Conservation (phyloP, 108 stramenopile genomes). For the Cyclotella baltica region DNA sequence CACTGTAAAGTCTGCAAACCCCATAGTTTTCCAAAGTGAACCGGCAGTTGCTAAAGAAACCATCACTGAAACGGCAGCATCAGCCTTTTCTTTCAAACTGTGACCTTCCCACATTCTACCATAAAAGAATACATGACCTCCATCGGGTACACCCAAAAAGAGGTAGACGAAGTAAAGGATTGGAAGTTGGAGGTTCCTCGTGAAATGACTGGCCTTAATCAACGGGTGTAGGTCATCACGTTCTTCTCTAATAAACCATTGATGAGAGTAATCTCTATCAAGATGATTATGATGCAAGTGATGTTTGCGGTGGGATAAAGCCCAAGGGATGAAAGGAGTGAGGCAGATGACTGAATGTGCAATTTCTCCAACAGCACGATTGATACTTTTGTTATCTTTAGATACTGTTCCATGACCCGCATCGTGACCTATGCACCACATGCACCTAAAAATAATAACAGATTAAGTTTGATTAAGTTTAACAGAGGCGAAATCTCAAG, state of each 20-base stretch:
- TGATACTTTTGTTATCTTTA: slow-evolving; percentile 50
- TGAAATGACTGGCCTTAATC: slow-evolving; percentile 55
- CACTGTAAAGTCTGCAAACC: slow-evolving; percentile 62
- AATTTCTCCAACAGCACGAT: slow-evolving; percentile 73
- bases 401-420: slow-evolving; percentile 74
- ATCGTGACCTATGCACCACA: slow-evolving; percentile 87
- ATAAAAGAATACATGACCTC: slow-evolving; percentile 75
- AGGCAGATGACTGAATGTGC: slow-evolving; percentile 69
- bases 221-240: slow-evolving; percentile 53
- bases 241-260: slow-evolving; percentile 80
- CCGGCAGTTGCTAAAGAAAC: slow-evolving; percentile 62
- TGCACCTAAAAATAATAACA: slow-evolving; percentile 55
- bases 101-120: slow-evolving; percentile 81
- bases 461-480: no score
- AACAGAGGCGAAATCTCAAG: no score
- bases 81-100: slow-evolving; percentile 51
- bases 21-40: slow-evolving; percentile 61
- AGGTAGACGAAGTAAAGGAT: slow-evolving; percentile 77
- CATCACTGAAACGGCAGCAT: slow-evolving; percentile 55
- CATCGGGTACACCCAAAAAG: slow-evolving; percentile 71
- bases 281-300: slow-evolving; percentile 76
- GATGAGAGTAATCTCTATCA: slow-evolving; percentile 72
- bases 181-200: slow-evolving; percentile 68
- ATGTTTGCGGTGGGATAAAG: slow-evolving; percentile 58
- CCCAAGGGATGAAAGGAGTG: slow-evolving; percentile 79